Percentiles rank a stretch among this genome's conserved stretches.
Evolutionary conservation across 2,329 filamentous ascomycete species (phyloP).

Genomic region (Colletotrichum simmondsii): DNA sequence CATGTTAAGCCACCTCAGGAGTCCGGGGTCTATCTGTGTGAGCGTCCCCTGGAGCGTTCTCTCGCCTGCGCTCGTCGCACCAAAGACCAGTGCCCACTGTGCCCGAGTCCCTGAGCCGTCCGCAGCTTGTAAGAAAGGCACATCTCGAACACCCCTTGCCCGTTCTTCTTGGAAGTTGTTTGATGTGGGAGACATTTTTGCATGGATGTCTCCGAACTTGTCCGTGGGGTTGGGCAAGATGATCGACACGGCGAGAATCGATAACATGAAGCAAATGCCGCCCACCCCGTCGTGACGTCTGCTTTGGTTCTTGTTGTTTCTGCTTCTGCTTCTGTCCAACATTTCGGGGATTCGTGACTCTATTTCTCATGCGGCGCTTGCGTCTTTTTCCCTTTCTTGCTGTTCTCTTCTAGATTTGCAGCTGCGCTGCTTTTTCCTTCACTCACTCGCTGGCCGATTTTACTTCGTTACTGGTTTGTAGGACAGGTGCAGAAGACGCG

Average conservation of each 20-base stretch:
- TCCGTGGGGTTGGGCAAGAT: slow-evolving; percentile 1
- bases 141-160: slow-evolving; percentile 4
- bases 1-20: not conserved
- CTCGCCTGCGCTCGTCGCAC: slow-evolving; percentile 18
- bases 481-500: not conserved
- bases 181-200: slow-evolving; percentile 22
- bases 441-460: slow-evolving; percentile 4
- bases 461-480: not conserved
- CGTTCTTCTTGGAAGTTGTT: slow-evolving; percentile 13
- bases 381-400: not conserved
- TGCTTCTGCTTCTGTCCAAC: not conserved
- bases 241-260: slow-evolving; percentile 9
- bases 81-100: not conserved
- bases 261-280: slow-evolving; percentile 13
- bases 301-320: not conserved
- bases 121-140: not conserved
- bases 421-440: slow-evolving; percentile 24
- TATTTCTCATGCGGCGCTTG: slow-evolving; percentile 12
- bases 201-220: not conserved
- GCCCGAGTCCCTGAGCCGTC: not conserved
- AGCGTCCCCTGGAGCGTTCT: not conserved
- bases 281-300: not conserved
- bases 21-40: not conserved
- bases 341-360: slow-evolving; percentile 1
- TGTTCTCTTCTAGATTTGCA: slow-evolving; percentile 1